phyloP scores from a whole-genome alignment of 2,329 filamentous ascomycete genomes.

The Hirsutella rhossiliensis region DNA sequence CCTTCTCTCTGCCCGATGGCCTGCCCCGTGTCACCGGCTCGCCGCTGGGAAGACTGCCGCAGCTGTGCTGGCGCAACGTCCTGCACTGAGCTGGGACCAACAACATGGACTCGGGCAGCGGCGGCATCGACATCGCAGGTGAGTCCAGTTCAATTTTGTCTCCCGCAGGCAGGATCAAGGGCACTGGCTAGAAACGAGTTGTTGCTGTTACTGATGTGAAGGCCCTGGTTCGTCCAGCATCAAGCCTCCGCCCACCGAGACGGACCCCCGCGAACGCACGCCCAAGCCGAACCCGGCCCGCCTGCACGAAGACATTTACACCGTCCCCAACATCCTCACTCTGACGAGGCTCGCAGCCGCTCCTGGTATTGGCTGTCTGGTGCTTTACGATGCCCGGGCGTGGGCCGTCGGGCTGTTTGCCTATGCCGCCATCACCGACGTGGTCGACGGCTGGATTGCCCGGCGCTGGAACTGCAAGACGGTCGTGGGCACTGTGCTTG shows the following conservation, averaged over 20 bases:
- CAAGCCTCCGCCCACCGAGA: no score
- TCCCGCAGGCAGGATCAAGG: neutral
- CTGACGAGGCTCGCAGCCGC: slow-evolving; percentile 74
- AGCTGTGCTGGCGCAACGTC: neutral
- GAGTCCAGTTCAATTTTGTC: neutral
- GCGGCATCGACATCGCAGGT: neutral
- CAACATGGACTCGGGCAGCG: neutral
- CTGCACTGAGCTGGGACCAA: neutral
- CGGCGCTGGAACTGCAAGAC: slow-evolving; percentile 79
- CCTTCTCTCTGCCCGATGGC: no score
- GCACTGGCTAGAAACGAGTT: neutral
- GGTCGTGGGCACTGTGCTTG: slow-evolving; percentile 87
- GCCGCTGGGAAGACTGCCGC: neutral
- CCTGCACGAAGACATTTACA: slow-evolving; percentile 85
- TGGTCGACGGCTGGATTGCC: slow-evolving; percentile 90
- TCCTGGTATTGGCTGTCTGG: slow-evolving; percentile 76
- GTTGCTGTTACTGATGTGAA: no score
- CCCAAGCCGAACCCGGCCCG: neutral
- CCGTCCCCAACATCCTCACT: slow-evolving; percentile 86
- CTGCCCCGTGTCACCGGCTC: neutral
- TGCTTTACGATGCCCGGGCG: slow-evolving; percentile 70
- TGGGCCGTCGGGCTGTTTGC: slow-evolving; percentile 77
- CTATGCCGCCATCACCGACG: slow-evolving; percentile 83
- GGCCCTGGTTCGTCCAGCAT: no score
- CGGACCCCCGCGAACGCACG: no score